Conservation (phyloP, 768 basidiomycete species). For the Mycena venus region DNA sequence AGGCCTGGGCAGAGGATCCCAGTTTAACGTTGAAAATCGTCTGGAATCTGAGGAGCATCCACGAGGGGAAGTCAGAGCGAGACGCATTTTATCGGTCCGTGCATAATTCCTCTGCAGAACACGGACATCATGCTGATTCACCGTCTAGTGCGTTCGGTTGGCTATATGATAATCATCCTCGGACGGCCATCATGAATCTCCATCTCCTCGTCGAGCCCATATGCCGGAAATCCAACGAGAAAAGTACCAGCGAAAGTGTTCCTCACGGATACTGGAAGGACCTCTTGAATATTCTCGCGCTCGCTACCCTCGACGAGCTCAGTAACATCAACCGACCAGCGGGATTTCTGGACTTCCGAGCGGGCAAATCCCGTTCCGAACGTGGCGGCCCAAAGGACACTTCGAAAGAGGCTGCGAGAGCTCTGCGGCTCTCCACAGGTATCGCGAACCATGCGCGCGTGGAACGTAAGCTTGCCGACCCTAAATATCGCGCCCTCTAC, state of each 20-base stretch:
- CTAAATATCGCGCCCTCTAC: constrained; percentile 73
- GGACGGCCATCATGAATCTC: constrained; percentile 77
- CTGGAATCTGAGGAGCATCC: constrained; percentile 78
- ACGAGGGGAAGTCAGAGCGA: constrained; percentile 75
- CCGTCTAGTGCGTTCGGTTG: constrained; percentile 69
- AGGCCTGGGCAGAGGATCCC: constrained; percentile 72
- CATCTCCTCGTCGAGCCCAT: constrained; percentile 66
- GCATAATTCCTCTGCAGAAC: background rate
- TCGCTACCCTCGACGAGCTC: constrained; percentile 70
- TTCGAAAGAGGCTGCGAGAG: too few species aligned
- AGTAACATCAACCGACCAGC: too few species aligned
- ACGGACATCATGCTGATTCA: background rate
- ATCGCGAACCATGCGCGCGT: constrained; percentile 51
- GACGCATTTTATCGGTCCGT: constrained; percentile 70
- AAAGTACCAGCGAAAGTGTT: constrained; percentile 40
- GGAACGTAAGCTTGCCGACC: constrained; percentile 55
- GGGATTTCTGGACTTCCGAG: too few species aligned
- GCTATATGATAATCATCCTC: constrained; percentile 77
- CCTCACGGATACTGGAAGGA: constrained; percentile 89
- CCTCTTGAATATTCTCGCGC: constrained; percentile 74
- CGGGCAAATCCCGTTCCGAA: too few species aligned
- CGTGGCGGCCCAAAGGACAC: too few species aligned
- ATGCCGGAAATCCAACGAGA: constrained; percentile 50
- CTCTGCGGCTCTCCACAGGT: too few species aligned
- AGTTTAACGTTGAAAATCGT: constrained; percentile 71